Conservation (phyloP, 257 asterid species). For the Fraxinus americana region DNA sequence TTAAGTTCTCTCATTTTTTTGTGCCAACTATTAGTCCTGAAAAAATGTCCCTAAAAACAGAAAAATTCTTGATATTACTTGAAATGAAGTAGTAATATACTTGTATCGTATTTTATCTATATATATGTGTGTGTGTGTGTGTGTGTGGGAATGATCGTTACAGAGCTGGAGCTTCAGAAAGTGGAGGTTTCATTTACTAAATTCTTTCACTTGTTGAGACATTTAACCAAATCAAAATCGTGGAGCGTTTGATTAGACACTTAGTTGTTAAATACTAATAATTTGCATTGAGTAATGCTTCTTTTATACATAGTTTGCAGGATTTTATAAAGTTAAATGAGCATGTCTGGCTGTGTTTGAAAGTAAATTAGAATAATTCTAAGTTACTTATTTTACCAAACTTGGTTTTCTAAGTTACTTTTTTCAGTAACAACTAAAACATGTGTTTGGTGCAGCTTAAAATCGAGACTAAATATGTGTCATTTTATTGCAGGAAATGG, state of each 20-base stretch:
- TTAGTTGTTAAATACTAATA: not conserved
- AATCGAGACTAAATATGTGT: no score
- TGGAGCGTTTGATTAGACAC: not conserved
- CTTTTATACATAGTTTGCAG: not conserved
- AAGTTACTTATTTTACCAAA: no score
- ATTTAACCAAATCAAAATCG: not conserved
- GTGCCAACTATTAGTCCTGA: no score
- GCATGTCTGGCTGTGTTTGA: not conserved
- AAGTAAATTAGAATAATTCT: not conserved
- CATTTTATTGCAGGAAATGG: slow-evolving; percentile 68
- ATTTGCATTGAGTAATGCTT: not conserved
- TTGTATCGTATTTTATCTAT: no score
- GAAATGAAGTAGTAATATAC: not conserved
- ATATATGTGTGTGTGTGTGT: not conserved
- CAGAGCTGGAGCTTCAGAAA: not conserved
- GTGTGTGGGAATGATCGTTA: not conserved
- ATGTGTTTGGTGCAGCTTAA: no score
- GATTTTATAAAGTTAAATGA: not conserved
- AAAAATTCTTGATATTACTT: not conserved
- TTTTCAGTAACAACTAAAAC: not conserved
- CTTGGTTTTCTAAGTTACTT: not conserved
- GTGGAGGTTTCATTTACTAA: not conserved
- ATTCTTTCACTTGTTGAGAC: not conserved
- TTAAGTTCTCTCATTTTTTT: not conserved
- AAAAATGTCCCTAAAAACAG: not conserved